Conservation (phyloP, 768 basidiomycete genomes). For the Tulasnella sp. region DNA sequence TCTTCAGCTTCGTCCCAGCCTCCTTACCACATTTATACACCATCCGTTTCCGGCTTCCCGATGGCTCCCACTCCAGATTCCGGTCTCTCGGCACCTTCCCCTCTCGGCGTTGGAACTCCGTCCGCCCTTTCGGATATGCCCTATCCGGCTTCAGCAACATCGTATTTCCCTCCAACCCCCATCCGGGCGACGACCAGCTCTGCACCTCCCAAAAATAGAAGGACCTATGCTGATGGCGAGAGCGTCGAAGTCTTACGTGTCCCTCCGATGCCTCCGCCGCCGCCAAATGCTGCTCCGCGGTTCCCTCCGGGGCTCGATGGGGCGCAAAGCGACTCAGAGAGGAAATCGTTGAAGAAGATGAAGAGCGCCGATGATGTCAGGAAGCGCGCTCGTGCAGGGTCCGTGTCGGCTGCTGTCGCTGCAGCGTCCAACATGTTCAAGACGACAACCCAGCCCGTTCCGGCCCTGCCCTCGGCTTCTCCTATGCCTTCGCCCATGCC, state of each 20-base stretch:
- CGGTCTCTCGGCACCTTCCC: neutral
- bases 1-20: neutral
- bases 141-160: neutral
- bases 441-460: neutral
- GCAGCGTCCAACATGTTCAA: slow-evolving; percentile 4
- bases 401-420: slow-evolving; percentile 16
- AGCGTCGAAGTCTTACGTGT: neutral
- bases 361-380: slow-evolving; percentile 25
- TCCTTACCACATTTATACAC: slow-evolving; percentile 12
- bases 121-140: neutral
- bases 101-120: neutral
- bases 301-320: neutral
- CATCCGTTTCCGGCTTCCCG: slow-evolving; percentile 13
- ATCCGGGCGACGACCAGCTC: neutral
- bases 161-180: neutral
- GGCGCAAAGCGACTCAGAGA: neutral
- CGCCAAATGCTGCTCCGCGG: neutral
- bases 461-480: slow-evolving; percentile 6
- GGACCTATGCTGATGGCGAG: slow-evolving; percentile 16
- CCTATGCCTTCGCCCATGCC: neutral
- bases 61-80: neutral
- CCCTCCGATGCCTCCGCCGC: slow-evolving; percentile 3
- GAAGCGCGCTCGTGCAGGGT: slow-evolving; percentile 11
- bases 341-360: slow-evolving; percentile 22
- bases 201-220: neutral